Evolutionary conservation across 2,329 filamentous ascomycete genomes (phyloP), one percentile per base, ranked within the genome.

Genomic region (Fusarium bactridioides): DNA sequence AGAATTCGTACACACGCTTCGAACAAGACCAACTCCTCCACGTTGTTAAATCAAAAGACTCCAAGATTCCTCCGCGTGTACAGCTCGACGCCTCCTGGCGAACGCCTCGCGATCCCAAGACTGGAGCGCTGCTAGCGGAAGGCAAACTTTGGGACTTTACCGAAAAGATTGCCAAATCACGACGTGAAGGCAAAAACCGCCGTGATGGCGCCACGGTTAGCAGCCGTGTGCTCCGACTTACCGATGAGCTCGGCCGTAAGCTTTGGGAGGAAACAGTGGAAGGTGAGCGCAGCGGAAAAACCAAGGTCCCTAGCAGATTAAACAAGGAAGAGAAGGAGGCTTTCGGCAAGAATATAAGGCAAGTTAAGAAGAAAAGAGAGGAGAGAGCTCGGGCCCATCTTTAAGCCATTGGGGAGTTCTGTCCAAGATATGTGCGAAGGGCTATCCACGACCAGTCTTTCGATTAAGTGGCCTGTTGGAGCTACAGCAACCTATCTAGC

Each of bases 181-280:
- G 96, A 37, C 87, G 95, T 47, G 96, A 98, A 83, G 96, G 96
- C 13, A 99, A 98, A 89, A 98, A 98, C 80, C 86, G 96, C 27
- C 88, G 95, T n/a, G 96, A 99, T 80, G 95, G 95, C 18, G 93
- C 92, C 3, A 97, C 94, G 0, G 95, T 98, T 7, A 93, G 92
- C 75, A 93, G 89, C 18, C 87, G 96, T 25, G 95, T 99, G 16
- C 82, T 98, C 41, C 85, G 86, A 11, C 86, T 98, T 74, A 92
- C 93, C 13, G 94, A 97, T 78, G 81, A 87, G 51, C 86, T 97
- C 15, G 95, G 94, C 0, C 82, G 84, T 58, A 86, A 87, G 66
- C 80, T 98, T 25, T 98, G 93, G 81, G 87, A 86, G 43, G 87
- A 88, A 61, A 86, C 85, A 3, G 79, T 82, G 23, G 82, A 80